Evolutionary conservation across 768 basidiomycete species (phyloP), one percentile per base, ranked within the genome.

Genomic region (Lactarius deliciosus): DNA sequence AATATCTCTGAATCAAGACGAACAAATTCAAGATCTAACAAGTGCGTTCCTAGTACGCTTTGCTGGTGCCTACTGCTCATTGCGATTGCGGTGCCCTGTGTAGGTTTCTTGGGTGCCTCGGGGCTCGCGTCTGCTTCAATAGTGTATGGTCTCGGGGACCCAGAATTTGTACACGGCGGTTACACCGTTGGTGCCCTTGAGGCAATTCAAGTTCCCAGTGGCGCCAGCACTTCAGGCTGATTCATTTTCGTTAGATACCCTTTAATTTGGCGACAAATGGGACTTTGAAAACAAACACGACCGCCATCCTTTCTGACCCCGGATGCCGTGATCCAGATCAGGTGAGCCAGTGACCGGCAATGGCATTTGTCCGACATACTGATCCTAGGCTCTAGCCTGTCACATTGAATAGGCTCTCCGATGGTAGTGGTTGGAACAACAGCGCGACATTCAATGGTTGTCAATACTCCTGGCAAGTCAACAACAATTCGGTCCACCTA

Each of bases 41-140:
- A 74, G 84, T 83, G 60, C 62, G 80, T 61, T 53, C 32, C 20
- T 38, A 9, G 54, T 11, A 47, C 45, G n/a, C 58, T 40, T 41
- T 18, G 4, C 56, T 38, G 34, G 36, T 30, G 69, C 32, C 67
- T 13, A 13, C 18, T 11, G 57, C 56, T 65, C 22, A 36, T 9
- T 45, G 41, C 56, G 2, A 7, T 38, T 25, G 38, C 25, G 13
- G 61, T 18, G 41, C 18, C 7, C 60, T 28, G 20, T 28, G n/a
- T 67, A 85, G 82, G 79, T 3, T 86, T 85, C 74, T 72, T 83
- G 47, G 79, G 82, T 45, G 85, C 84, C 9, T 81, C 85, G 9
- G 85, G 85, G 15, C 86, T 80, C 67, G 82, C 85, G 15, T 80
- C 82, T 11, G 81, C 84, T 7, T 77, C 78, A 1, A 79, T 82